These are phyloP conservation scores for Sporothrix variecibatus DNA, from an alignment of 2,329 filamentous ascomycete genomes.

Conservation along the genomic window DNA sequence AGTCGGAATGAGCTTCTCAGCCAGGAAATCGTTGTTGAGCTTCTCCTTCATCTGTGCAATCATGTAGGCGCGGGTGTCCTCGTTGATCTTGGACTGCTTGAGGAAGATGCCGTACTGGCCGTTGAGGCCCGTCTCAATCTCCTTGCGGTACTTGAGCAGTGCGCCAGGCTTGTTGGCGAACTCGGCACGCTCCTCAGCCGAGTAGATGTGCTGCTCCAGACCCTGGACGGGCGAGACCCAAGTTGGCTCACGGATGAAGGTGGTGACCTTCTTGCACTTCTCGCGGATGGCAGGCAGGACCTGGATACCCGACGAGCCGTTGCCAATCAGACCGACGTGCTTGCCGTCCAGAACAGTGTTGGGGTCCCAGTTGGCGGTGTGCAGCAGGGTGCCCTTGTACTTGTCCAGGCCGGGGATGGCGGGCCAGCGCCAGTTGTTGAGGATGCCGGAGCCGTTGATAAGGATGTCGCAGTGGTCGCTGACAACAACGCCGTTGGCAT, in stretches of 20 bases:
- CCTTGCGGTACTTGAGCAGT: slow-evolving; percentile 29
- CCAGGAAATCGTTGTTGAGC: slow-evolving; percentile 34
- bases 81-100: slow-evolving; percentile 33
- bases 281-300: slow-evolving; percentile 34
- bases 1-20: slow-evolving; percentile 46
- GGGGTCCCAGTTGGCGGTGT: slow-evolving; percentile 37
- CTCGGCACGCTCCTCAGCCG: slow-evolving; percentile 25
- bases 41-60: slow-evolving; percentile 43
- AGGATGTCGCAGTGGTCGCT: slow-evolving; percentile 31
- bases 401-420: slow-evolving; percentile 40
- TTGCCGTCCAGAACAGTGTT: slow-evolving; percentile 33
- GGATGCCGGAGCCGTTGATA: slow-evolving; percentile 33
- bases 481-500: slow-evolving; percentile 31
- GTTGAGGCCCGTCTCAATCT: slow-evolving; percentile 29
- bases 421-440: slow-evolving; percentile 36
- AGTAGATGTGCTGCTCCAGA: slow-evolving; percentile 30
- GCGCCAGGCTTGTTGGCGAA: slow-evolving; percentile 29
- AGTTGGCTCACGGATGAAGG: slow-evolving; percentile 30
- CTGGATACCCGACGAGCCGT: slow-evolving; percentile 38
- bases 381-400: slow-evolving; percentile 37
- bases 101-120: slow-evolving; percentile 27
- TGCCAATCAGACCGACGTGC: slow-evolving; percentile 38
- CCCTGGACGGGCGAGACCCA: slow-evolving; percentile 31
- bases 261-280: slow-evolving; percentile 29
- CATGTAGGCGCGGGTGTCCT: slow-evolving; percentile 45